Conservation (phyloP, 2,329 filamentous ascomycete species). For the Elsinoe ampelina region DNA sequence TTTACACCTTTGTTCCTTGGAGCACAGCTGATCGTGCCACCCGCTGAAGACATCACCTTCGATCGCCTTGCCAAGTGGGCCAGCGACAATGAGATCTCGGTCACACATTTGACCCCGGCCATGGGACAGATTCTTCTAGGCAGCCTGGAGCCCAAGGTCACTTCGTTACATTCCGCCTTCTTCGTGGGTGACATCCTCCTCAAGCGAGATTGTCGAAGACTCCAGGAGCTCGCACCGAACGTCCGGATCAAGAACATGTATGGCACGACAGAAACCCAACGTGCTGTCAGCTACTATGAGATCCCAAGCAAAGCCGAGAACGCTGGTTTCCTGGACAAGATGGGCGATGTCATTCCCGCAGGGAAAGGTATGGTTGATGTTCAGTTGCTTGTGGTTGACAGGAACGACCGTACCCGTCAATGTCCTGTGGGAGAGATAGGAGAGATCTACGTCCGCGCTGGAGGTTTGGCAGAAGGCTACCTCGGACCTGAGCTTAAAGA, state of each 20-base stretch:
- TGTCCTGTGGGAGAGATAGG: slow-evolving; percentile 76
- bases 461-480: slow-evolving; percentile 76
- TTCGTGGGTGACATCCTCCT: slow-evolving; percentile 89
- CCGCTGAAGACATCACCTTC: slow-evolving; percentile 75
- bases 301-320: slow-evolving; percentile 59
- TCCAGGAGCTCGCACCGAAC: slow-evolving; percentile 69
- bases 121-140: slow-evolving; percentile 96
- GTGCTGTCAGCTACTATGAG: slow-evolving; percentile 74
- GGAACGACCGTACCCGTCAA: slow-evolving; percentile 54
- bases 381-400: slow-evolving; percentile 75
- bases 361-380: slow-evolving; percentile 83
- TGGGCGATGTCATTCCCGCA: slow-evolving; percentile 71
- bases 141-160: slow-evolving; percentile 56
- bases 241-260: slow-evolving; percentile 76
- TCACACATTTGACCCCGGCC: slow-evolving; percentile 84
- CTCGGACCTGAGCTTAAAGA: slow-evolving; percentile 48
- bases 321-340: slow-evolving; percentile 52
- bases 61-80: slow-evolving; percentile 87
- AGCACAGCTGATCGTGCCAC: slow-evolving; percentile 66
- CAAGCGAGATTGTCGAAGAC: slow-evolving; percentile 65
- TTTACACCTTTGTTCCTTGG: slow-evolving; percentile 86
- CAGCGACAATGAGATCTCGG: slow-evolving; percentile 60
- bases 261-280: slow-evolving; percentile 76
- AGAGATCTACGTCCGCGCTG: slow-evolving; percentile 74
- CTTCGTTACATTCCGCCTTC: slow-evolving; percentile 64